phyloP scores from a whole-genome alignment of 805 yeast species.

The Cyberlindnera misumaiensis region DNA sequence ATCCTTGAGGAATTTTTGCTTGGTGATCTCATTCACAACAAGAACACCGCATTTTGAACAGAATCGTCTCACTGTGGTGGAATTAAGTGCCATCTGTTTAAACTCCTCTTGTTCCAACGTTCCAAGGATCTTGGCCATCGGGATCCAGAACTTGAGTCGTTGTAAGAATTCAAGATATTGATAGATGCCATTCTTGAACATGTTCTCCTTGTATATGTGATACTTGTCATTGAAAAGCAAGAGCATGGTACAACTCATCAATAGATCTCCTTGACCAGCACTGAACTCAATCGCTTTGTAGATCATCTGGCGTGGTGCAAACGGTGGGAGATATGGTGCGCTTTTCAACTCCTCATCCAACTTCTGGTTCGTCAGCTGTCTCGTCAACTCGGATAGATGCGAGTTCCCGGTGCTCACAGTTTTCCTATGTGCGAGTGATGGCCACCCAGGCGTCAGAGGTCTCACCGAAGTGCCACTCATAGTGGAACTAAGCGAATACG shows the following conservation, averaged over 20 bases:
- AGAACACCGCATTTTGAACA: slow-evolving; percentile 56
- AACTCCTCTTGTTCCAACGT: slow-evolving; percentile 25
- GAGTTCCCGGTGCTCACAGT: slow-evolving; percentile 8
- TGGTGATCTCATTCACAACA: slow-evolving; percentile 52
- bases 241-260: slow-evolving; percentile 52
- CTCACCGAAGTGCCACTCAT: slow-evolving; percentile 11
- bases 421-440: slow-evolving; percentile 9
- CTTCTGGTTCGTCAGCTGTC: slow-evolving; percentile 19
- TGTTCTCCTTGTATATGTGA: slow-evolving; percentile 24
- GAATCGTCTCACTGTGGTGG: slow-evolving; percentile 40
- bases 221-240: slow-evolving; percentile 42
- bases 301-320: slow-evolving; percentile 49
- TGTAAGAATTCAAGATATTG: slow-evolving; percentile 49
- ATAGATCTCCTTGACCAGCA: slow-evolving; percentile 54
- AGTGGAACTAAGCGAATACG: slow-evolving; percentile 16
- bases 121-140: slow-evolving; percentile 52
- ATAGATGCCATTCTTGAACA: slow-evolving; percentile 49
- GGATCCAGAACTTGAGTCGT: slow-evolving; percentile 42
- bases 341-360: slow-evolving; percentile 1
- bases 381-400: slow-evolving; percentile 20
- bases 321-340: slow-evolving; percentile 35
- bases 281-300: slow-evolving; percentile 48
- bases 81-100: slow-evolving; percentile 23
- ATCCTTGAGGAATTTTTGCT: slow-evolving; percentile 28
- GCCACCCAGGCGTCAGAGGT: slow-evolving; percentile 12